These are phyloP conservation scores for Kodamaea hsintzibuensis DNA, from an alignment of 805 yeast species.

Conservation along the genomic window DNA sequence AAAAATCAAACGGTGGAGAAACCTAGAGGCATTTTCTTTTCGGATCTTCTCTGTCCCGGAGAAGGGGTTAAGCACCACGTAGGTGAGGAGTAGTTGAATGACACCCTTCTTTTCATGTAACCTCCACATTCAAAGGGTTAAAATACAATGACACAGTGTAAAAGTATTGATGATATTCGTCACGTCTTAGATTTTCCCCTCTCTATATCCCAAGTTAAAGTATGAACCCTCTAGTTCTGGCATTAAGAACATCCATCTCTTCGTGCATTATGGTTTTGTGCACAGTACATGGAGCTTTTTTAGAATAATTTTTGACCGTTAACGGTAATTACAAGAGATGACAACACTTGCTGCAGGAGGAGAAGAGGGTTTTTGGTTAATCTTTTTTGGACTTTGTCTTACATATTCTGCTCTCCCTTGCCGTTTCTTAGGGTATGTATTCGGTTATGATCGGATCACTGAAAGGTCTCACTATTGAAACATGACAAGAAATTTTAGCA, in stretches of 20 bases:
- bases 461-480: background rate
- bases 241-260: background rate
- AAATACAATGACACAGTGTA: background rate
- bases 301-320: background rate
- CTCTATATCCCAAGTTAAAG: background rate
- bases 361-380: background rate
- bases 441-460: background rate
- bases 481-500: background rate
- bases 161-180: background rate
- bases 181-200: background rate
- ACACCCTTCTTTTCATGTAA: background rate
- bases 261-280: background rate
- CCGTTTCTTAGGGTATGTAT: background rate
- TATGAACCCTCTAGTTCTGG: background rate
- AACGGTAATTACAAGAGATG: background rate
- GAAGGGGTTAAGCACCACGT: background rate
- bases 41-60: background rate
- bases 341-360: background rate
- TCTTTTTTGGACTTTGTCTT: background rate
- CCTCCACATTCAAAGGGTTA: background rate
- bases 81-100: background rate
- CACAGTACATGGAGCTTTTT: background rate
- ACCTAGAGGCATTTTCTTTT: background rate
- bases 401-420: background rate
- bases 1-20: background rate